Evolutionary conservation across 176 grass and related monocot genomes (phyloP).

Genomic region (Oryza meridionalis): DNA sequence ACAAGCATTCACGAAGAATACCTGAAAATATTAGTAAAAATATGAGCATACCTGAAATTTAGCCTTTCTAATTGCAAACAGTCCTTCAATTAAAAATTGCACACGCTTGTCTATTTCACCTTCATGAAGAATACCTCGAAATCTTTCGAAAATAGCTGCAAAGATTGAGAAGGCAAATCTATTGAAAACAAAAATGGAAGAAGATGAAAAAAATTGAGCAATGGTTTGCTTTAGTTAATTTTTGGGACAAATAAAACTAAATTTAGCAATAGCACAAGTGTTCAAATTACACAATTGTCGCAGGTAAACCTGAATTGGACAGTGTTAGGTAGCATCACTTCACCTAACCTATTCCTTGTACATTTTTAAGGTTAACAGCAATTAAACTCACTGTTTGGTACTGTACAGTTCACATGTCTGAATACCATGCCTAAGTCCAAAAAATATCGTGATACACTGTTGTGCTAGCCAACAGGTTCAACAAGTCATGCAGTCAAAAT

Average conservation of each 20-base stretch:
- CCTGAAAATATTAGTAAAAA: conserved; percentile 16
- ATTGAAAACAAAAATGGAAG: too few relatives aligned
- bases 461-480: background rate
- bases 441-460: background rate
- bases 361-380: background rate
- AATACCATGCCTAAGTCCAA: background rate
- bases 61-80: conserved; percentile 97
- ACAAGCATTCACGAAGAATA: background rate
- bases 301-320: too few relatives aligned
- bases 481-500: background rate
- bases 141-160: conserved; percentile 98
- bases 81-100: conserved; percentile 94
- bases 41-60: conserved; percentile 82
- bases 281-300: too few relatives aligned
- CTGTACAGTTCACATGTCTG: background rate
- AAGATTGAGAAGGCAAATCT: background rate
- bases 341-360: too few relatives aligned
- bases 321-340: too few relatives aligned
- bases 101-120: conserved; percentile 97
- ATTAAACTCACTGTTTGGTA: background rate
- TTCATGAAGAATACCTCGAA: conserved; percentile 96
- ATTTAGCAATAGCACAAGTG: too few relatives aligned
- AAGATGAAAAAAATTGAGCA: too few relatives aligned
- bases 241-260: too few relatives aligned
- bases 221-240: too few relatives aligned